Base-by-base conservation (phyloP, 441 rosid species). In the Dalechampia spathulata region DNA sequence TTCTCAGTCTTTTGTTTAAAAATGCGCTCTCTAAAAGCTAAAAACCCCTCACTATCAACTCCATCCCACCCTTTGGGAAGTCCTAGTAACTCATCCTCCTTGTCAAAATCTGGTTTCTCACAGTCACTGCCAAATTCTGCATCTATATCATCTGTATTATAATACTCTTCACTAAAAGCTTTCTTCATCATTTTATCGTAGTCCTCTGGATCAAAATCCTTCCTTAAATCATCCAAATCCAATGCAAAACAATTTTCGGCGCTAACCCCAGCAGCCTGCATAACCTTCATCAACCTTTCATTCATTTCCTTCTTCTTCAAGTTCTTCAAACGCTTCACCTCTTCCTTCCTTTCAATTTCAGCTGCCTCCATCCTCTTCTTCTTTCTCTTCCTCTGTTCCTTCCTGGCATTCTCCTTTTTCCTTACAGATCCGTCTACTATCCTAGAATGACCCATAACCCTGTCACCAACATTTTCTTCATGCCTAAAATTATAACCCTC, bases 61-160 rank as follows among this genome's bases (percentile, higher is more conserved):
- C 65, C 81, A 68, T 78, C 85, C 91, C 87, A 81, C 49, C 81
- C 82, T 63, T 79, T 80, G 23, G 89, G 81, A 66, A 84, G 84
- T 43, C 97, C 91, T 41, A 86, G 89, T 68, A 86, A 64, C 57
- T 88, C 95, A 68, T 91, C 93, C 77, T 86, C 98, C 48, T 87
- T 78, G 28, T 79, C 81, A 58, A 91, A 87, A 65, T 91, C 85
- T 1, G 93, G 98, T 66, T 82, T 88, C 78, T 81, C 81, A 15
- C 30, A 71, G 17, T 78, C 85, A 49, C 66, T 74, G 45, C 70
- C 73, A 53, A 83, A 77, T 22, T 56, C 58, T 1, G 81, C 72
- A 46, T 81, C 87, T 1, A 54, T 50, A 54, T 90, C 97, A 45
- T 83, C 91, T 2, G 74, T 77, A 42, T 59, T 76, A 49, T 92